Conservation (phyloP, 2,329 filamentous ascomycete species). For the Exophiala xenobiotica region DNA sequence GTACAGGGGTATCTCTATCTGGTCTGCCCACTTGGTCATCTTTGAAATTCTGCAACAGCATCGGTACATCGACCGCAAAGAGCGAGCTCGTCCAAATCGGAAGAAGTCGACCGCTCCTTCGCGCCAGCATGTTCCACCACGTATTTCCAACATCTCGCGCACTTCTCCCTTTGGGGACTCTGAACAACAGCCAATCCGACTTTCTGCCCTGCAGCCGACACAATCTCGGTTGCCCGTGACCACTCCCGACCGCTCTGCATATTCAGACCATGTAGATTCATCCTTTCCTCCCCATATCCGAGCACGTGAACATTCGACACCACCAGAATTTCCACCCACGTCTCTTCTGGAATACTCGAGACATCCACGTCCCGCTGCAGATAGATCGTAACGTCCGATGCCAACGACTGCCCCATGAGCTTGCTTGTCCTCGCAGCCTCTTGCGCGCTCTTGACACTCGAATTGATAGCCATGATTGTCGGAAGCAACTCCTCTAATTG, state of each 20-base stretch:
- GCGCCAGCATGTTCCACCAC: slow-evolving; percentile 37
- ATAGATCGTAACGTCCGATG: slow-evolving; percentile 61
- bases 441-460: slow-evolving; percentile 68
- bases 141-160: slow-evolving; percentile 86
- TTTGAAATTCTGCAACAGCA: slow-evolving; percentile 19
- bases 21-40: background rate
- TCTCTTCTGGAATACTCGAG: slow-evolving; percentile 17
- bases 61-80: slow-evolving; percentile 25
- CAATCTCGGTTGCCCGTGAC: slow-evolving; percentile 16
- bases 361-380: slow-evolving; percentile 10
- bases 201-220: slow-evolving; percentile 6
- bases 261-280: background rate
- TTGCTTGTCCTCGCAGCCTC: slow-evolving; percentile 72
- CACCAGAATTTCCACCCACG: slow-evolving; percentile 26
- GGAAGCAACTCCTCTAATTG: slow-evolving; percentile 30
- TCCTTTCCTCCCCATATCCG: background rate
- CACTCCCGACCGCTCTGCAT: slow-evolving; percentile 5
- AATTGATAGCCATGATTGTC: slow-evolving; percentile 52
- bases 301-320: slow-evolving; percentile 19
- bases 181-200: slow-evolving; percentile 12
- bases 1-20: slow-evolving; percentile 16
- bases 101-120: background rate
- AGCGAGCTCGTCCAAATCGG: slow-evolving; percentile 2
- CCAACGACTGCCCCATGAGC: slow-evolving; percentile 74
- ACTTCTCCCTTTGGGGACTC: slow-evolving; percentile 56